Percentiles rank a stretch among this genome's conserved stretches.
Conservation (phyloP, 768 basidiomycete genomes). For the Boletus speciosus region DNA sequence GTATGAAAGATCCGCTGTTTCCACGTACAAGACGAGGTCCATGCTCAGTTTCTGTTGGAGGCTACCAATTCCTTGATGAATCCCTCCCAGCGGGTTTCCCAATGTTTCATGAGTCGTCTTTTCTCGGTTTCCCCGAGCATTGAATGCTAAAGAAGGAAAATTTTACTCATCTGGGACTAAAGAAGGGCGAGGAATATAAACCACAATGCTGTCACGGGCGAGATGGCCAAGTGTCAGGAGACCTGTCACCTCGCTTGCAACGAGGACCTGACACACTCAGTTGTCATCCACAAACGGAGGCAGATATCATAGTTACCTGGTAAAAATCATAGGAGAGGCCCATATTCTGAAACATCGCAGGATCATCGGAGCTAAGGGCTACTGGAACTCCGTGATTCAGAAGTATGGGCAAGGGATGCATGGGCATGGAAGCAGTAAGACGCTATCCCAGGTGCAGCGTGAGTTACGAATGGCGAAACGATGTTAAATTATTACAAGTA, state of each 20-base stretch:
- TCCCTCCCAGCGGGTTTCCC: conserved; percentile 47
- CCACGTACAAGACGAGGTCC: background rate
- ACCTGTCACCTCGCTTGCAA: conserved; percentile 63
- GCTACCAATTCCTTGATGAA: conserved; percentile 40
- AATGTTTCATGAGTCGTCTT: conserved; percentile 35
- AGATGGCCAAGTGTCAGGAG: conserved; percentile 58
- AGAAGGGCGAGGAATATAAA: background rate
- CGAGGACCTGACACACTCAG: conserved; percentile 49
- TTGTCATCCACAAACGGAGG: background rate
- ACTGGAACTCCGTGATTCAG: conserved; percentile 73
- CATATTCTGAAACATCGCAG: conserved; percentile 73
- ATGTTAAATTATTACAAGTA: conserved; percentile 46
- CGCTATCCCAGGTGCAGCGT: conserved; percentile 39
- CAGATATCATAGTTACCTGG: conserved; percentile 44
- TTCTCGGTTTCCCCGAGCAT: conserved; percentile 49
- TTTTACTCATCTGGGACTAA: background rate
- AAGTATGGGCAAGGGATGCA: conserved; percentile 71
- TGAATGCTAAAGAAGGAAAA: conserved; percentile 42
- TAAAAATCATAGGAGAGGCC: conserved; percentile 77
- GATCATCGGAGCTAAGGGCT: conserved; percentile 71
- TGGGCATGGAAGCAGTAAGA: conserved; percentile 74
- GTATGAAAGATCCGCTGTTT: background rate
- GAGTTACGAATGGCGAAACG: background rate
- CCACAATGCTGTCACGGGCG: conserved; percentile 68
- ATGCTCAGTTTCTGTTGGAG: background rate